phyloP scores from a whole-genome alignment of 2,329 filamentous ascomycete genomes.

The Diplodia sapinea region DNA sequence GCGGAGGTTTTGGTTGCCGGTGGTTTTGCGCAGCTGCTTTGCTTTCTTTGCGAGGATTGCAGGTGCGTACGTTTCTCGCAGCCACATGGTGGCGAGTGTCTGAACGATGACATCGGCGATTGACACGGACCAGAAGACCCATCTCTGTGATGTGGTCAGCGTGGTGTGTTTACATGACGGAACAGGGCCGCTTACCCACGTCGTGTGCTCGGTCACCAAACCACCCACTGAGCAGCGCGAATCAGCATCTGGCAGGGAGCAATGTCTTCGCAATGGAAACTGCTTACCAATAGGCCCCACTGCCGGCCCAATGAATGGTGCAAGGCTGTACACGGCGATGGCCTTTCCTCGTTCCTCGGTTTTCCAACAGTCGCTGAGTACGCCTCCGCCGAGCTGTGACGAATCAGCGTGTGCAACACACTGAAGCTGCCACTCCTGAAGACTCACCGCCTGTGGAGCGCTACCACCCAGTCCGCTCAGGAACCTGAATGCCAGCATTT shows the following conservation, averaged over 20 bases:
- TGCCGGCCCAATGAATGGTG: conserved; percentile 67
- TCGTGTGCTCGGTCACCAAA: conserved; percentile 71
- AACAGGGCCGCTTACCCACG: conserved; percentile 54
- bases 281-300: conserved; percentile 63
- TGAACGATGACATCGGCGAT: conserved; percentile 67
- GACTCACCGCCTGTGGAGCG: conserved; percentile 56
- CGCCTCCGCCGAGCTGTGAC: conserved; percentile 47
- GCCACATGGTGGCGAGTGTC: conserved; percentile 63
- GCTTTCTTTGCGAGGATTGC: conserved; percentile 60
- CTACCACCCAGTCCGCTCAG: conserved; percentile 65
- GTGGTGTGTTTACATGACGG: conserved; percentile 48
- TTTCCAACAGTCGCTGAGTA: conserved; percentile 60
- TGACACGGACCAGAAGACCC: conserved; percentile 72
- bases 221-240: conserved; percentile 60
- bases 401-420: conserved; percentile 17
- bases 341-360: conserved; percentile 67
- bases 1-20: conserved; percentile 59
- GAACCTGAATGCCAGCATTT: conserved; percentile 65
- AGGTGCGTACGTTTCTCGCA: conserved; percentile 60
- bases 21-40: conserved; percentile 60
- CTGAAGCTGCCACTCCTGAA: neutral
- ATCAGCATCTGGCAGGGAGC: conserved; percentile 51
- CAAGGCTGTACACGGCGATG: conserved; percentile 66
- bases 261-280: conserved; percentile 66
- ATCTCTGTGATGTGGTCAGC: conserved; percentile 71